phyloP scores from a whole-genome alignment of 257 asterid genomes.

The Petrea volubilis region DNA sequence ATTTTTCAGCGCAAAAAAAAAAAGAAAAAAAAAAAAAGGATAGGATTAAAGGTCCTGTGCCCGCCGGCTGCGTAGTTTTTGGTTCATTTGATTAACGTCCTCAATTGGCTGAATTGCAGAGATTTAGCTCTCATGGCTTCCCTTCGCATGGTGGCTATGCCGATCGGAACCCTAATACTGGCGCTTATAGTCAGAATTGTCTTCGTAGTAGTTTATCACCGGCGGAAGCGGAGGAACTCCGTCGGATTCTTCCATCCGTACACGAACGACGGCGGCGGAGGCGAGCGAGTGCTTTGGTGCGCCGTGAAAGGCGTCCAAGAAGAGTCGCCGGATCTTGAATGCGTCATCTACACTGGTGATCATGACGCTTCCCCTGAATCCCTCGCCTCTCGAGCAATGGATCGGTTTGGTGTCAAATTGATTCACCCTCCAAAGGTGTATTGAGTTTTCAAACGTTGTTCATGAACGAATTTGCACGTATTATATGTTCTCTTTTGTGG shows the following conservation, averaged over 20 bases:
- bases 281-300: constrained; percentile 97
- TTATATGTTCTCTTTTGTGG: background rate
- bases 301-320: constrained; percentile 94
- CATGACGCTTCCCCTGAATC: constrained; percentile 74
- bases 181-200: constrained; percentile 27
- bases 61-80: no score
- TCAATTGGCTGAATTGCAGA: constrained; percentile 17
- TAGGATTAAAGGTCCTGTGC: no score
- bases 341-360: constrained; percentile 84
- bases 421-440: constrained; percentile 59
- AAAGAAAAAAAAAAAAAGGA: no score
- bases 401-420: constrained; percentile 86
- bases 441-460: background rate
- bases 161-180: constrained; percentile 31
- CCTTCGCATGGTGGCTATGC: constrained; percentile 17
- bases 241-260: constrained; percentile 82
- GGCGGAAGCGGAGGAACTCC: constrained; percentile 51
- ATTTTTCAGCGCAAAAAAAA: no score
- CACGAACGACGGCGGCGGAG: constrained; percentile 99
- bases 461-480: no score
- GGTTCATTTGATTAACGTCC: background rate
- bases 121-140: constrained; percentile 37
- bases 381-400: constrained; percentile 69
- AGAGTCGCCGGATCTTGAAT: constrained; percentile 69
- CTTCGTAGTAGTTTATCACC: constrained; percentile 23